Conservation (phyloP, 768 basidiomycete genomes). For the Cubamyces lactineus region DNA sequence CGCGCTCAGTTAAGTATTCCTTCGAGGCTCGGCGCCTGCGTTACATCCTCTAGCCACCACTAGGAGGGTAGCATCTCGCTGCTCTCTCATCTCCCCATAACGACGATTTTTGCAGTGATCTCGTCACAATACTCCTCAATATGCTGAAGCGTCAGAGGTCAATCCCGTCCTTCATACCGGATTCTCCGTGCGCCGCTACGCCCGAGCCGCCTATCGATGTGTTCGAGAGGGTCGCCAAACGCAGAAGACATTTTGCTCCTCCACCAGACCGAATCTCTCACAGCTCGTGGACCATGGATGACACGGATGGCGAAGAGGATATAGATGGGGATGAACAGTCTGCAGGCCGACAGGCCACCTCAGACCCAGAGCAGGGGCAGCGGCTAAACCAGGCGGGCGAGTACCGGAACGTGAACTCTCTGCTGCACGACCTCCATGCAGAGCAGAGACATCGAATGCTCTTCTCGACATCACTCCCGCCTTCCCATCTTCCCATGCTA, state of each 20-base stretch:
- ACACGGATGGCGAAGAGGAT: slow-evolving; percentile 31
- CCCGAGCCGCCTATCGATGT: slow-evolving; percentile 19
- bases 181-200: slow-evolving; percentile 5
- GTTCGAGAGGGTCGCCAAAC: slow-evolving; percentile 24
- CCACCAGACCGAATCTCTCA: neutral
- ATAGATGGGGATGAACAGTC: slow-evolving; percentile 21
- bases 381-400: slow-evolving; percentile 33
- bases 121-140: neutral
- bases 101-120: neutral
- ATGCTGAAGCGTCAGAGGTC: slow-evolving; percentile 61
- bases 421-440: slow-evolving; percentile 73
- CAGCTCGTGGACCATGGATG: neutral
- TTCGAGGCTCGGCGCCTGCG: neutral
- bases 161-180: slow-evolving; percentile 31
- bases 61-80: neutral
- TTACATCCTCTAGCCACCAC: slow-evolving; percentile 12
- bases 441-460: slow-evolving; percentile 66
- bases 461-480: slow-evolving; percentile 33
- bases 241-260: slow-evolving; percentile 21
- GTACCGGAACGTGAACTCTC: slow-evolving; percentile 65
- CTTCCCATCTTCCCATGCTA: neutral
- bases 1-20: slow-evolving; percentile 5
- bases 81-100: neutral
- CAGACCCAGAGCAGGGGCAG: slow-evolving; percentile 15
- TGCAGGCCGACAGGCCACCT: neutral